These are phyloP conservation scores for Circinella umbellata DNA, from an alignment of 371 early-diverging fungal species.

Conservation along the genomic window DNA sequence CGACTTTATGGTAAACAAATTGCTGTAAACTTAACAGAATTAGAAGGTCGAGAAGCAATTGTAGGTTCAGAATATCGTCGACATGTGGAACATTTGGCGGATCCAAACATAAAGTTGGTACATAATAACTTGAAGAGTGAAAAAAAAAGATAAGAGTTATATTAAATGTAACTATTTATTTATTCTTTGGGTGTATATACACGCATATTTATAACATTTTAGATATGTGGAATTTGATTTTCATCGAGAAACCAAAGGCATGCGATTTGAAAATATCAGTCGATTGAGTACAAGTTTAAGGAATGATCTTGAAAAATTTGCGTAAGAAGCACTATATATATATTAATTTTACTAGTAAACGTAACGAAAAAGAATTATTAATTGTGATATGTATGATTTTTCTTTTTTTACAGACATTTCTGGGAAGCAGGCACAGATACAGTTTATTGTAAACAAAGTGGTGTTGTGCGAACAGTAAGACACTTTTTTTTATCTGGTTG, in stretches of 20 bases:
- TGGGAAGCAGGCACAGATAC: constrained; percentile 38
- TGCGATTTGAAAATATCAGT: constrained; percentile 59
- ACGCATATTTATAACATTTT: not conserved
- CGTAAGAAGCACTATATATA: constrained; percentile 31
- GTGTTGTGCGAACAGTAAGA: constrained; percentile 55
- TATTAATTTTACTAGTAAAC: not conserved
- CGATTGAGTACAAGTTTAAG: constrained; percentile 47
- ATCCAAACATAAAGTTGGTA: constrained; percentile 48
- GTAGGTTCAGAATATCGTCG: constrained; percentile 54
- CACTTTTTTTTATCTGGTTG: no score
- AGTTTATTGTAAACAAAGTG: constrained; percentile 43
- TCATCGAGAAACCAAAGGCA: constrained; percentile 69
- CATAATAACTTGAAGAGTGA: not conserved
- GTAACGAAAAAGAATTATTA: not conserved
- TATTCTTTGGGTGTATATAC: no score
- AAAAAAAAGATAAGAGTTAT: not conserved
- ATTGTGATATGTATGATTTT: not conserved
- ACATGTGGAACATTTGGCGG: constrained; percentile 46
- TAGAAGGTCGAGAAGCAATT: constrained; percentile 58
- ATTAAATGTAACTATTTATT: no score
- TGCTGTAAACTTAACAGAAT: constrained; percentile 81
- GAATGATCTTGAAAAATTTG: constrained; percentile 46
- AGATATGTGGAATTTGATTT: constrained; percentile 96
- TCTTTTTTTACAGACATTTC: constrained; percentile 36
- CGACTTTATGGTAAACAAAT: constrained; percentile 76